Evolutionary conservation across 331 rosid species (phyloP), one percentile per base, ranked within the genome.

Genomic region (Telfairia occidentalis): DNA sequence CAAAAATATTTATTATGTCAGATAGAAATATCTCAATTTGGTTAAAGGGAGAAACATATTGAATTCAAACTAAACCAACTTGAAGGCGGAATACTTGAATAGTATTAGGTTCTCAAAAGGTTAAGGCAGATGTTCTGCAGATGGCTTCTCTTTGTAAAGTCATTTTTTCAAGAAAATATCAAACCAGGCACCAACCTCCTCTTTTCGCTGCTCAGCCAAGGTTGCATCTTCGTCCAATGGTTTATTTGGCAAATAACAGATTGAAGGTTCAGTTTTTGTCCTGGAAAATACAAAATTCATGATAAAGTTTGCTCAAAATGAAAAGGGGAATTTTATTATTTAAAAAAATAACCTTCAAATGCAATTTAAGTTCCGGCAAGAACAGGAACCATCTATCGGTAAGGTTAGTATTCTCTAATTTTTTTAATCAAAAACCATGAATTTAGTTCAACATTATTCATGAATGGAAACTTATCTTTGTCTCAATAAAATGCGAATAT

Each of bases 391-490:
- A 79, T 83, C 85, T 76, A 78, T 82, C 35, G 80, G 82, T 82
- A 87, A 89, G 87, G 83, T 82, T 85, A 89, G 73, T 24, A 42
- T 67, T 67, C 35, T 67, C 42, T 40, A 6, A 26, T 69, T 5
- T 24, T 69, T 69, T 42, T 26, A 24, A 69, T 42, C 30, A 45
- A 69, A 69, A 69, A 16, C 38, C 40, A 69, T 26, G 74, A 69
- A 69, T 69, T 69, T 69, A 69, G 86, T 86, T 90, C 92, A 87
- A 82, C 78, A 82, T 80, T 82, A 83, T 87, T 76, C 87, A 77
- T 87, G 96, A 88, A 84, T 84, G 75, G 98, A 95, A 95, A 88
- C 98, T 95, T 95, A 95, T 95, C 98, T 94, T 91, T 70, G 92
- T 84, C 93, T 85, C 87, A 91, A 83, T 88, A 89, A 86, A 91